These are phyloP conservation scores for Mycocentrospora acerina DNA, from an alignment of 2,329 filamentous ascomycete genomes.

Conservation along the genomic window DNA sequence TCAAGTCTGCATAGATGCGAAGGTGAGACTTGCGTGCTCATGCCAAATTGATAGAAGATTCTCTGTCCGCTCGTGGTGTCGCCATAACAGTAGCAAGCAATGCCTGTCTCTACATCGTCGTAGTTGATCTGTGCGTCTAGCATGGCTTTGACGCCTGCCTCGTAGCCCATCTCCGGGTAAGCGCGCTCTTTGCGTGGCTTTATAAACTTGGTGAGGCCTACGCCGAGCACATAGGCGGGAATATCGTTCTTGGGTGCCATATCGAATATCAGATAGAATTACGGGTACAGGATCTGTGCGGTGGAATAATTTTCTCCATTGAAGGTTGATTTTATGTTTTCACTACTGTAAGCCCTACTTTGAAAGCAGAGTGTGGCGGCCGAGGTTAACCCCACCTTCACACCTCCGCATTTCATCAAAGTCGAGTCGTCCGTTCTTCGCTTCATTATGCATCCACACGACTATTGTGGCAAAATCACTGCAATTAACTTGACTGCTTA, in stretches of 20 bases:
- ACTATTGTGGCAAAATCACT: too few relatives aligned
- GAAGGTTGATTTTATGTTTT: too few relatives aligned
- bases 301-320: too few relatives aligned
- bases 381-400: too few relatives aligned
- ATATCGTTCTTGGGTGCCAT: slow-evolving; percentile 32
- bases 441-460: too few relatives aligned
- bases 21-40: slow-evolving; percentile 59
- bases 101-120: slow-evolving; percentile 89
- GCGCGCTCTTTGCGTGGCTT: slow-evolving; percentile 89
- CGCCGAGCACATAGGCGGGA: slow-evolving; percentile 82
- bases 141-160: slow-evolving; percentile 86
- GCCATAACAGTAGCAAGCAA: slow-evolving; percentile 95
- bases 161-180: slow-evolving; percentile 90
- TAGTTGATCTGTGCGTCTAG: slow-evolving; percentile 83
- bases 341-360: too few relatives aligned
- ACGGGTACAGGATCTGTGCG: too few relatives aligned
- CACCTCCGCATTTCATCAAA: too few relatives aligned
- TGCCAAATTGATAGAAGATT: slow-evolving; percentile 97
- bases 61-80: slow-evolving; percentile 92
- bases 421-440: too few relatives aligned
- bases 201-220: slow-evolving; percentile 99
- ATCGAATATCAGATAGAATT: not conserved
- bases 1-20: not conserved
- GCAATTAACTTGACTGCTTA: too few relatives aligned
- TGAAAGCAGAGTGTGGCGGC: too few relatives aligned